A percentile compares a stretch with the other conserved stretches of the same genome.
phyloP scores from a whole-genome alignment of 108 stramenopile species.

The Cyclotella baltica region DNA sequence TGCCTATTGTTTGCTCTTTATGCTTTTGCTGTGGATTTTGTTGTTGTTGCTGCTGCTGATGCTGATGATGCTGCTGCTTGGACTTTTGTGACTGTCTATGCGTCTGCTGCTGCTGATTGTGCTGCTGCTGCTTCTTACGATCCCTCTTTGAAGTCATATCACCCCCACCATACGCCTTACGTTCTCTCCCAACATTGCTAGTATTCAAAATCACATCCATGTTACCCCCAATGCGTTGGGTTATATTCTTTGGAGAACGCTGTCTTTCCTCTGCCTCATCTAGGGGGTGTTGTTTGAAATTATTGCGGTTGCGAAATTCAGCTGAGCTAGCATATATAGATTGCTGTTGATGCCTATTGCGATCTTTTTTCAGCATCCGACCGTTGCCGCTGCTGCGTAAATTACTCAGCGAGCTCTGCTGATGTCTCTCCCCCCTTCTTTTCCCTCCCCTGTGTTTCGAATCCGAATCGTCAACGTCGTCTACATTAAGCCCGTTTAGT shows the following conservation, averaged over 20 bases:
- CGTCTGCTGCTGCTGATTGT: background rate
- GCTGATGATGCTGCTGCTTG: background rate
- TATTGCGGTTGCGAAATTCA: background rate
- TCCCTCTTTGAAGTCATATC: slow-evolving; percentile 18
- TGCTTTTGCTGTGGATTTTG: background rate
- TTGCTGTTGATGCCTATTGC: background rate
- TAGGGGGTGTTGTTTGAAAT: background rate
- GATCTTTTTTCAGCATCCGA: background rate
- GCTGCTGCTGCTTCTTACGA: background rate
- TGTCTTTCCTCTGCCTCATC: background rate
- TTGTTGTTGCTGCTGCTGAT: background rate
- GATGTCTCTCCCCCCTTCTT: background rate
- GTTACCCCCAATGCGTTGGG: background rate
- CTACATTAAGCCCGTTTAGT: background rate
- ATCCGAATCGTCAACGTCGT: background rate
- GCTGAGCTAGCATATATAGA: background rate
- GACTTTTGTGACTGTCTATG: background rate
- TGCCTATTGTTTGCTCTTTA: background rate
- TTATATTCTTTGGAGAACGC: background rate
- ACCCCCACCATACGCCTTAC: background rate
- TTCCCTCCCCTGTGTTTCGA: background rate
- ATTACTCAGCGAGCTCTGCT: background rate
- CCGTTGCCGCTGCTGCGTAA: background rate
- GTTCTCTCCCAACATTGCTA: background rate
- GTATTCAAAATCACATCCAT: background rate